These are phyloP conservation scores for Globisporangium rhizosaccharum DNA, from an alignment of 352 stramenopile genomes.

Conservation along the genomic window DNA sequence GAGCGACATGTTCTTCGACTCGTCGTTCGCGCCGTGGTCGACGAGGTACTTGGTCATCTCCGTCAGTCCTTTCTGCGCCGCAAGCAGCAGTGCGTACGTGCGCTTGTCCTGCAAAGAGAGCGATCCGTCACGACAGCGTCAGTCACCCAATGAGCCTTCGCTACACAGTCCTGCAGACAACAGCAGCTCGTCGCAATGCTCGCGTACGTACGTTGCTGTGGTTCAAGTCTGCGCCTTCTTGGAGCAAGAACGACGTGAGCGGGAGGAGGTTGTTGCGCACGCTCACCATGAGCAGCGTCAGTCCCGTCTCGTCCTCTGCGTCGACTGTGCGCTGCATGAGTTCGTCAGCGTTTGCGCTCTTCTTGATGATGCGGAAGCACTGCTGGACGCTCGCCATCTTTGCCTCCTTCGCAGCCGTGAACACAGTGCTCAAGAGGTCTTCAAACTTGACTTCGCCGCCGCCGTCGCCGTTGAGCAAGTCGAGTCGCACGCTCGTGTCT, in stretches of 20 bases:
- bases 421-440: slow-evolving; percentile 50
- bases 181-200: too few relatives aligned
- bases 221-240: slow-evolving; percentile 78
- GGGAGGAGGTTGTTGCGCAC: slow-evolving; percentile 56
- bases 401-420: slow-evolving; percentile 51
- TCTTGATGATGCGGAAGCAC: slow-evolving; percentile 52
- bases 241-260: slow-evolving; percentile 56
- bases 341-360: slow-evolving; percentile 36
- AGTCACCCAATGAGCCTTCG: too few relatives aligned
- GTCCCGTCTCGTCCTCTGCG: slow-evolving; percentile 71
- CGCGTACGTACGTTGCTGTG: slow-evolving; percentile 56
- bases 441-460: slow-evolving; percentile 54
- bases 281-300: slow-evolving; percentile 80
- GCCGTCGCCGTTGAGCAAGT: slow-evolving; percentile 22
- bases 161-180: too few relatives aligned
- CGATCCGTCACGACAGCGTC: slow-evolving; percentile 1
- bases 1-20: slow-evolving; percentile 83
- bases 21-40: slow-evolving; percentile 55
- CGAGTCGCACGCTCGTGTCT: slow-evolving; percentile 24
- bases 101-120: slow-evolving; percentile 49
- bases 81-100: slow-evolving; percentile 74
- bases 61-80: slow-evolving; percentile 73
- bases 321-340: slow-evolving; percentile 44
- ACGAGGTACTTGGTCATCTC: slow-evolving; percentile 71
- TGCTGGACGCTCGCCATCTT: slow-evolving; percentile 47